A percentile compares a stretch with the other conserved stretches of the same genome.
Evolutionary conservation across 2,329 filamentous ascomycete species (phyloP).

Genomic region (Colletotrichum sp.): DNA sequence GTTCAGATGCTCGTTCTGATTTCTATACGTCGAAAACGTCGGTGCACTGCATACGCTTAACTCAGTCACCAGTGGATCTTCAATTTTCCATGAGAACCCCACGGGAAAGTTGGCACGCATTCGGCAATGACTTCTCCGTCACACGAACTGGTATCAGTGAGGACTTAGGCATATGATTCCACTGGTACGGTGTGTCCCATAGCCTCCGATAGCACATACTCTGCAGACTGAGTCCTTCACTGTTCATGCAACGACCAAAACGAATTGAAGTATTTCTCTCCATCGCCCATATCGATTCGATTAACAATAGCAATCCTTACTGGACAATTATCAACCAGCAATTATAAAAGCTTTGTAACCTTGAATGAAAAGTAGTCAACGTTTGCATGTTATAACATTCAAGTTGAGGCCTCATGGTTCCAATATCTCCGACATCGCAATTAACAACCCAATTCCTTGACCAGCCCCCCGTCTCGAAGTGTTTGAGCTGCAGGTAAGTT

Average conservation of each 20-base stretch:
- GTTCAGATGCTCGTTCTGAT: not conserved
- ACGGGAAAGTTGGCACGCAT: not conserved
- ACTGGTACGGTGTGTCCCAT: not conserved
- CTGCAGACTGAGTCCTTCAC: not conserved
- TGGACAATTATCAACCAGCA: not conserved
- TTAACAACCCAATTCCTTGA: not conserved
- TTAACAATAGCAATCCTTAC: not conserved
- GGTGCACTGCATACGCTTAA: not conserved
- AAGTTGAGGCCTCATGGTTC: not conserved
- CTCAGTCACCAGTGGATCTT: not conserved
- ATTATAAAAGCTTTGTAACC: not conserved
- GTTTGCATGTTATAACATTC: not conserved
- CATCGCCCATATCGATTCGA: rapidly evolving
- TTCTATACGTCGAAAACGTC: not conserved
- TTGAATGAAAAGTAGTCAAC: not conserved
- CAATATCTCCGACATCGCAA: not conserved
- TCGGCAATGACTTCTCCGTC: not conserved
- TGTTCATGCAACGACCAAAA: not conserved
- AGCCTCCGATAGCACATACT: not conserved
- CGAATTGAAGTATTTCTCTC: not conserved
- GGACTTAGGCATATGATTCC: not conserved
- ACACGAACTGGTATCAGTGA: not conserved
- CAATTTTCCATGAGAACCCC: not conserved
- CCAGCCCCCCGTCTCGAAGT: not conserved
- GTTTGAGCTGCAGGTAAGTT: not conserved